Evolutionary conservation across 2,329 filamentous ascomycete species (phyloP), one percentile per base, ranked within the genome.

Genomic region (Fusarium coffeatum): DNA sequence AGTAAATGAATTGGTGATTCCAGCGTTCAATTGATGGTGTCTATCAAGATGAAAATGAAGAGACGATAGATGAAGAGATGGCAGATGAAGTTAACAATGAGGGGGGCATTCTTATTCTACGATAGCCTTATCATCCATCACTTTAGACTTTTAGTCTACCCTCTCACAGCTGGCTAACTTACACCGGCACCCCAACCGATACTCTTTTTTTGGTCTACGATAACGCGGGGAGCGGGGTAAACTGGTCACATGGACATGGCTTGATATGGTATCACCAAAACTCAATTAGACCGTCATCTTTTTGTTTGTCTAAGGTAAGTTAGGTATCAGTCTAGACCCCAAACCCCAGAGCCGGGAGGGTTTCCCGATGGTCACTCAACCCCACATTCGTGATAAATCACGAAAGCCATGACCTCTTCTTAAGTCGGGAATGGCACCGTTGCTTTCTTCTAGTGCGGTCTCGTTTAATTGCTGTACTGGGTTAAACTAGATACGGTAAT

Each of bases 221-320:
- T 57, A 55, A 51, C 67, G 63, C 54, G 67, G 63, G 64, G 54
- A 61, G 67, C 67, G 67, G 67, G 67, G 67, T 68, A 71, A 22
- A 18, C 8, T 6, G 18, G 42, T 69, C 67, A 69, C 67, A 69
- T 64, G 67, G 46, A 46, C 58, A 37, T 13, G 18, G 34, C 9
- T 27, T 25, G 32, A 51, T 41, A 41, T 28, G 15, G 27, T 55
- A 59, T 67, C 49, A 45, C 23, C 27, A 50, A 41, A 49, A 49
- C 20, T 48, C 50, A 60, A 68, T 40, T 6, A 40, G 30, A 48
- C 50, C 46, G 49, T 68, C 49, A 64, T 63, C 27, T 27, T 16
- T 30, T 20, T 27, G 4, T 41, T 66, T 25, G 15, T 60, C 34
- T 59, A 45, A 55, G 41, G 51, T 27, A 13, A 47, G 18, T 55